These are phyloP conservation scores for Pilobolus umbonatus DNA, from an alignment of 192 early-diverging fungal species.

Conservation along the genomic window DNA sequence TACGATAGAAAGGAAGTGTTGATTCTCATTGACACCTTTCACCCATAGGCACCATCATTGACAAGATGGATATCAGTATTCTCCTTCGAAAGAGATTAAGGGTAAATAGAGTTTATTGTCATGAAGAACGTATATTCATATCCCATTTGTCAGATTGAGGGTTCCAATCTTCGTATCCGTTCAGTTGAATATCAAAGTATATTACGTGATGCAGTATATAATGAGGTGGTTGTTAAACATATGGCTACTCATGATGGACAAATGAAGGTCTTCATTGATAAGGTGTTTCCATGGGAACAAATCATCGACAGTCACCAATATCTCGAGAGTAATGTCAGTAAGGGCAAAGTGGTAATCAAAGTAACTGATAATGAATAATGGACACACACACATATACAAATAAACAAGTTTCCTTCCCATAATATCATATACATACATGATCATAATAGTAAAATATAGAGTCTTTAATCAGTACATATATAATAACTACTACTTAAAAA, in stretches of 20 bases:
- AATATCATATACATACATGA: too few relatives aligned
- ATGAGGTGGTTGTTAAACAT: constrained; percentile 45
- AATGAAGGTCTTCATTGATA: constrained; percentile 51
- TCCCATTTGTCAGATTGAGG: constrained; percentile 45
- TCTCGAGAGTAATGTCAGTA: constrained; percentile 58
- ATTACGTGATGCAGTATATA: constrained; percentile 47
- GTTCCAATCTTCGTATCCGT: constrained; percentile 65
- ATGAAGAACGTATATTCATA: background rate
- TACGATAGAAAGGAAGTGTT: background rate
- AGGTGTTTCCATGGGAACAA: constrained; percentile 60
- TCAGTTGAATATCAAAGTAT: constrained; percentile 56
- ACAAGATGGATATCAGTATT: constrained; percentile 41
- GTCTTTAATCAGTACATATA: too few relatives aligned
- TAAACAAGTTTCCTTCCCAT: too few relatives aligned
- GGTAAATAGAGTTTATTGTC: constrained; percentile 19
- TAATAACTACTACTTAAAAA: background rate
- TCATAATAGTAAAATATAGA: too few relatives aligned
- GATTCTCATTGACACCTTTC: background rate
- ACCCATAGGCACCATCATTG: constrained; percentile 31
- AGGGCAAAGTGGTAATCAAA: constrained; percentile 61
- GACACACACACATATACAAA: background rate
- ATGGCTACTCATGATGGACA: constrained; percentile 34
- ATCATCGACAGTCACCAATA: constrained; percentile 61
- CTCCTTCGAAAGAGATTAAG: constrained; percentile 61
- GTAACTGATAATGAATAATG: constrained; percentile 9